Percentiles rank a stretch among this genome's conserved stretches.
Evolutionary conservation across 495 filamentous ascomycete species (phyloP).

Genomic region (Clavariopsis aquatica): DNA sequence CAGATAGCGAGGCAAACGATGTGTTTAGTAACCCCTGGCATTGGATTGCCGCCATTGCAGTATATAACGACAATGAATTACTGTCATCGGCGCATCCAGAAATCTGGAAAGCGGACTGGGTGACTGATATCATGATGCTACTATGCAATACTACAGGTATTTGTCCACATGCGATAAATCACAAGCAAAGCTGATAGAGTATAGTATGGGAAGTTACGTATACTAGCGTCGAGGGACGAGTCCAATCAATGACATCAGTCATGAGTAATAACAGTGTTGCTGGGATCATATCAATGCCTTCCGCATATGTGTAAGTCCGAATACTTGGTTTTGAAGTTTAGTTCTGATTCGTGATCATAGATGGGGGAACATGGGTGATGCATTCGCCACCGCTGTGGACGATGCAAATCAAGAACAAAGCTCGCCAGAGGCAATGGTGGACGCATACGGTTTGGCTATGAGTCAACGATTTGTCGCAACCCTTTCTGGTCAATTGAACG

Average conservation of each 20-base stretch:
- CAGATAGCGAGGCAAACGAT: slow-evolving; percentile 4
- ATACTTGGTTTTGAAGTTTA: background rate
- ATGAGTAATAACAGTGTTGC: slow-evolving; percentile 21
- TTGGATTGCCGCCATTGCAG: background rate
- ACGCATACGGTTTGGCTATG: background rate
- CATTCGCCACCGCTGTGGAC: background rate
- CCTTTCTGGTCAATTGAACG: background rate
- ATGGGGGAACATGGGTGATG: background rate
- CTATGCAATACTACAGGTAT: background rate
- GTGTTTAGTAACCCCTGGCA: slow-evolving; percentile 25
- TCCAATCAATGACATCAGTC: background rate
- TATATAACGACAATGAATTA: background rate
- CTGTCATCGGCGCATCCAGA: too few relatives aligned
- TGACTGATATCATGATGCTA: background rate
- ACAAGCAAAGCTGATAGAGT: background rate
- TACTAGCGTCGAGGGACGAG: background rate
- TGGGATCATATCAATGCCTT: slow-evolving; percentile 14
- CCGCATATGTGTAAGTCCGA: background rate
- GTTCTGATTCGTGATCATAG: background rate
- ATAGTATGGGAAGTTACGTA: slow-evolving; percentile 15
- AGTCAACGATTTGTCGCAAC: background rate
- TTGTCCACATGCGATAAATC: background rate
- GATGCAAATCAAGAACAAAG: background rate
- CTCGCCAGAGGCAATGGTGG: background rate
- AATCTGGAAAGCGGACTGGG: background rate